phyloP scores from a whole-genome alignment of 2,329 filamentous ascomycete genomes.

The Microascus cirrosus region DNA sequence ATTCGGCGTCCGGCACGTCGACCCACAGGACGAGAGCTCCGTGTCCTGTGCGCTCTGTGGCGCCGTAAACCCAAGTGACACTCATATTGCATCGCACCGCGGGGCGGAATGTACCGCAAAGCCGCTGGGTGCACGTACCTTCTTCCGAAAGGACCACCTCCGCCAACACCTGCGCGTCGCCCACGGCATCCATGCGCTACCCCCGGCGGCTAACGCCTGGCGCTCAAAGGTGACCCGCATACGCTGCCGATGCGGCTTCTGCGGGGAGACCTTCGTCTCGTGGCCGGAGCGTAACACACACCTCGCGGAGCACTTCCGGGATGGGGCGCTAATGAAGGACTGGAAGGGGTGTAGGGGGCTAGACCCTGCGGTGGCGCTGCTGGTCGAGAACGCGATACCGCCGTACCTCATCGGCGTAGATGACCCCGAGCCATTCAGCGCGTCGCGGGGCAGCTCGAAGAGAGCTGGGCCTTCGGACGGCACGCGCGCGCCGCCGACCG shows the following conservation, averaged over 20 bases:
- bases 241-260: constrained; percentile 23
- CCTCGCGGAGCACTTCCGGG: constrained; percentile 26
- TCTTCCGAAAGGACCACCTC: constrained; percentile 31
- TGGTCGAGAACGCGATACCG: constrained; percentile 26
- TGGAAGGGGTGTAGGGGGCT: constrained; percentile 30
- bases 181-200: constrained; percentile 24
- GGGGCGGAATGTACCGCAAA: constrained; percentile 38
- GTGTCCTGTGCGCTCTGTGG: constrained; percentile 28
- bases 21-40: constrained; percentile 25
- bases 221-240: constrained; percentile 19
- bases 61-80: constrained; percentile 14
- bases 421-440: constrained; percentile 19
- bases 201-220: constrained; percentile 28
- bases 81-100: constrained; percentile 25
- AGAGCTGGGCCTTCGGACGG: constrained; percentile 5
- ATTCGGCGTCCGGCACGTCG: constrained; percentile 20
- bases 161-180: constrained; percentile 29
- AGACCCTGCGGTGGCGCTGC: constrained; percentile 19
- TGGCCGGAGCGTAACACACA: constrained; percentile 23
- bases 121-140: constrained; percentile 26
- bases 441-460: constrained; percentile 5
- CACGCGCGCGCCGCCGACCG: not conserved
- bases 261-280: constrained; percentile 18
- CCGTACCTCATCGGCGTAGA: constrained; percentile 28
- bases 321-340: constrained; percentile 24